phyloP scores from a whole-genome alignment of 2,329 filamentous ascomycete genomes.

The Epichloe festucae region DNA sequence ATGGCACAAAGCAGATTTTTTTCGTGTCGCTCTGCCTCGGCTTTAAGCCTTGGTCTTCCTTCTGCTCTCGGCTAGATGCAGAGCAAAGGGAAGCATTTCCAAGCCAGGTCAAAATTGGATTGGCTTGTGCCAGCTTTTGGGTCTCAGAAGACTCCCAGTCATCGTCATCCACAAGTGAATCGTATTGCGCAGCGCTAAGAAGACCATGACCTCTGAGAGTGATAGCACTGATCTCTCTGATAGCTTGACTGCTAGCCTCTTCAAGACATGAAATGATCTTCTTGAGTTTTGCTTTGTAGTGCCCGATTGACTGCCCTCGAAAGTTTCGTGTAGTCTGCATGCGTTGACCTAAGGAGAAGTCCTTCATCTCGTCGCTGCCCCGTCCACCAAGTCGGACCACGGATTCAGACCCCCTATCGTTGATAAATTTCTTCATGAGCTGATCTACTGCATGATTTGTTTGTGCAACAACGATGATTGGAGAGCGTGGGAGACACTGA shows the following conservation, averaged over 20 bases:
- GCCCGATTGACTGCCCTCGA: constrained; percentile 5
- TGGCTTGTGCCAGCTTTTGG: neutral
- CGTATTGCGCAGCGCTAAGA: constrained; percentile 48
- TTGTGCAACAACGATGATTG: constrained; percentile 70
- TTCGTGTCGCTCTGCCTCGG: constrained; percentile 9
- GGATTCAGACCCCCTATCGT: constrained; percentile 32
- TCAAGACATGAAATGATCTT: constrained; percentile 5
- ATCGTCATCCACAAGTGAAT: constrained; percentile 44
- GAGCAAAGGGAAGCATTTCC: constrained; percentile 1
- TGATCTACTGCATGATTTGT: constrained; percentile 89
- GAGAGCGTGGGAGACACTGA: constrained; percentile 23
- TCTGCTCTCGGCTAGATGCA: neutral
- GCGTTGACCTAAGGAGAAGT: constrained; percentile 41
- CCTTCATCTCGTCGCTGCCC: constrained; percentile 50
- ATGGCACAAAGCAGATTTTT: constrained; percentile 21
- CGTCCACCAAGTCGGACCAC: constrained; percentile 51
- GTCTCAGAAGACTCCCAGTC: constrained; percentile 16
- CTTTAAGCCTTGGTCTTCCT: neutral
- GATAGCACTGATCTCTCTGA: constrained; percentile 34
- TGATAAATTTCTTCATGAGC: constrained; percentile 50
- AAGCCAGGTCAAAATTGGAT: constrained; percentile 8
- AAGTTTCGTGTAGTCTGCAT: constrained; percentile 17
- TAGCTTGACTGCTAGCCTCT: constrained; percentile 14
- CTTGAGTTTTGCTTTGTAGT: constrained; percentile 4
- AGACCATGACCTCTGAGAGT: constrained; percentile 41